Evolutionary conservation across 2,329 filamentous ascomycete genomes (phyloP), one percentile per base, ranked within the genome.

Genomic region (Sarocladium kiliense): DNA sequence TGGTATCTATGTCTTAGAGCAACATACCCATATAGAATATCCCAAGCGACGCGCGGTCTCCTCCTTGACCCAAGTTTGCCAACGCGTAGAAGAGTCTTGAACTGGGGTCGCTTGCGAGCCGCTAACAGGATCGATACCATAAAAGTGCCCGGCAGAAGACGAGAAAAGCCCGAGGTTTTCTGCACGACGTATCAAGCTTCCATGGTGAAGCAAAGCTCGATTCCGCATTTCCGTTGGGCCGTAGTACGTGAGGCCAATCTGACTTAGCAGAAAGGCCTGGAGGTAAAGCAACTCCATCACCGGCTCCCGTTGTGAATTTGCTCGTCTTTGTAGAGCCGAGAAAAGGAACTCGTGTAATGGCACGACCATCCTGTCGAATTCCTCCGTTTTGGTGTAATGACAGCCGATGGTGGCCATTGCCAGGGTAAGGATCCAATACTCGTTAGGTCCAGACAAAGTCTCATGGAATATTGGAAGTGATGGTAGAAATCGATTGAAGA

Each of bases 391-490:
- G 0, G 60, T 59, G 23, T 66, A 66, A 2, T 66, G 65, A 3
- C 56, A 59, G 2, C 64, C 65, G 3, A 64, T 45, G 3, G 62
- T 55, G 2, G 58, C 59, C 2, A 66, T 58, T 0, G 64, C 62
- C 0, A 65, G 25, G 1, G 62, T 54, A 9, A 66, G 51, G 3
- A 61, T 32, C 64, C 63, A 66, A 12, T 56, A 51, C 0, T 60
- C 53, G 1, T 62, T 59, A 0, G 60, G 6, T 2, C 56, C 53
- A 1, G 55, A 50, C 2, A 57, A 12, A 0, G 32, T 56, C 7
- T 56, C 44, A 32, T 71, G 64, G 0, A 68, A 60, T 16, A 71
- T 63, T 2, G 69, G 65, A 4, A 71, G 37, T 5, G 68, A 64
- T 1, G 63, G 60, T 53, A 68, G 61, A 39, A 71, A 69, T 30